Conservation (phyloP, 2,329 filamentous ascomycete genomes). For the Fusarium duplospermum region DNA sequence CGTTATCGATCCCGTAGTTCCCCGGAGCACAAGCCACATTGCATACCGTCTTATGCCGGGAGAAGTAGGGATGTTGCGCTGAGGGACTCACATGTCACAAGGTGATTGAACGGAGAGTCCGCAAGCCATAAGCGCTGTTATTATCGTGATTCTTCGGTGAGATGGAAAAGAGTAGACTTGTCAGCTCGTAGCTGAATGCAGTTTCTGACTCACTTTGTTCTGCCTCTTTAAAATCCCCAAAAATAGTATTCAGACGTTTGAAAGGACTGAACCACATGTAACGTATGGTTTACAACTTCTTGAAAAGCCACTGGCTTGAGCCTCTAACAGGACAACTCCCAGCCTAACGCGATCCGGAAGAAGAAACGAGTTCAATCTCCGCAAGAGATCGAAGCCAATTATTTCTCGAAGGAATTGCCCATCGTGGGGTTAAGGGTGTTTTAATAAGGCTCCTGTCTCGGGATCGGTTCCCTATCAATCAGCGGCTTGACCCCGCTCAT, state of each 20-base stretch:
- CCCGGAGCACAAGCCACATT: slow-evolving; percentile 1
- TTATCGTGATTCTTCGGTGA: neutral
- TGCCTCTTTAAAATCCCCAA: neutral
- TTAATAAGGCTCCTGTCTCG: neutral
- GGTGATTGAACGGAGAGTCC: neutral
- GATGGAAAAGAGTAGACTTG: neutral
- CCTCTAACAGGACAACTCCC: neutral
- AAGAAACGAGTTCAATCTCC: slow-evolving; percentile 23
- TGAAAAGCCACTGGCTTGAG: neutral
- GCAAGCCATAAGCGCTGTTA: neutral
- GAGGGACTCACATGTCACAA: neutral
- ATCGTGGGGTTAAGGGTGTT: neutral
- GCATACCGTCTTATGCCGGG: neutral
- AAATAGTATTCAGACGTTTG: neutral
- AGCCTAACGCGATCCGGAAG: slow-evolving; percentile 24
- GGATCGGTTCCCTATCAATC: slow-evolving; percentile 1
- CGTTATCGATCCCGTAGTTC: neutral
- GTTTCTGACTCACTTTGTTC: neutral
- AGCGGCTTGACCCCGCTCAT: neutral
- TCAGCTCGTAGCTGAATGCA: neutral
- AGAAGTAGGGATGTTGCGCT: slow-evolving; percentile 14
- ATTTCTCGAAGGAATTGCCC: neutral
- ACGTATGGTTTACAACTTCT: neutral
- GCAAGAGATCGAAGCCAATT: neutral
- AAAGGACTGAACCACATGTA: neutral